Evolutionary conservation across 2,329 filamentous ascomycete genomes (phyloP), one percentile per base, ranked within the genome.

Genomic region (Beauveria sp.): DNA sequence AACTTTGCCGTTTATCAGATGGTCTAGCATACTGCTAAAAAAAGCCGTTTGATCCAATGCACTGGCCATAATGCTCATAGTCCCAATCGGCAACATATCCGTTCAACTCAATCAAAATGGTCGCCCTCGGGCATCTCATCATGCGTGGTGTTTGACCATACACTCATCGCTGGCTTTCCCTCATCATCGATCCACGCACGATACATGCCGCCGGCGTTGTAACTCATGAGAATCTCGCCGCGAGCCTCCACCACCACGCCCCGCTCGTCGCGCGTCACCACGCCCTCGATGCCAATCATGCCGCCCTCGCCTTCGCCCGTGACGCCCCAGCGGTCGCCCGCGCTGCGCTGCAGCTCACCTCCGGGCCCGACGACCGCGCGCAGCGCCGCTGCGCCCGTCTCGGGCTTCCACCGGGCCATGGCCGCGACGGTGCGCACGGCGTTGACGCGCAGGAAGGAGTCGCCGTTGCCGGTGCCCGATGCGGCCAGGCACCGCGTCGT

Each of bases 171-270:
- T 20, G 80, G 77, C 62, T 76, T 76, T 0, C 86, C 88, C 1
- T 83, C 70, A 4, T 86, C 81, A 65, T 90, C 83, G 22, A 89
- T 76, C 82, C 88, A 93, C 0, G 90, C 91, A 22, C 91, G 82
- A 70, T 92, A 95, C 89, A 96, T 93, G 0, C 92, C 92, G 5
- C 87, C 89, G 67, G 89, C 95, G 71, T 96, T 96, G 71, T 88
- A 92, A 67, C 93, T 89, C 71, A 87, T 88, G 18, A 93, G 75
- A 6, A 96, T 80, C 57, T 82, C 78, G 1, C 76, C 77, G 16
- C 75, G 69, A 1, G 73, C 71, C 2, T 75, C 74, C 1, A 81
- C 70, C 5, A 78, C 67, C n/a, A 66, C 66, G 0, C 80, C 79
- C n/a, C 75, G 68, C 3, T 66, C 73, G 63, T 82, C 76, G 2